Evolutionary conservation across 192 early-diverging fungal genomes (phyloP), one percentile per base, ranked within the genome.

Genomic region (Coemansia sp.): DNA sequence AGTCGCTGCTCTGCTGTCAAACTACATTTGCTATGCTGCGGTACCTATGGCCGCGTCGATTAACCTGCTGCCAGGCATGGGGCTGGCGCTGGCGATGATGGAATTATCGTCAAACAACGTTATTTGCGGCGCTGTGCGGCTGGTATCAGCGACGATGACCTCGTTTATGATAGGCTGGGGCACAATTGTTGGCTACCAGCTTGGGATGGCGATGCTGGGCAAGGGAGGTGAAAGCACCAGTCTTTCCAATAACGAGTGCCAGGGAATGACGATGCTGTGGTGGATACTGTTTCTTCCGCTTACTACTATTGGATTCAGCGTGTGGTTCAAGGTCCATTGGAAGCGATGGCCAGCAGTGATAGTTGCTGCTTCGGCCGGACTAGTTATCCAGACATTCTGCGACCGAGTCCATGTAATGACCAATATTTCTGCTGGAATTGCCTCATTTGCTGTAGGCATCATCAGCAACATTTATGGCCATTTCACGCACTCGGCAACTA

Each of bases 31-130:
- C 55, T 89, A 83, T 60, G 68, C 83, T 3, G 85, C 87, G 0
- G 86, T 87, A 0, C 61, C 84, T 0, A 68, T 89, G 23, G 80
- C 87, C 0, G 84, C 86, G 4, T 80, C 82, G 31, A 83, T 90
- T 10, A 77, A 85, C 54, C 50, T 86, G n/a, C 67, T 88, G 8
- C 85, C 87, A 16, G 94, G 94, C 5, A 74, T 93, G 38, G 69
- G 85, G 3, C 69, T 95, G 37, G 94, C 92, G 0, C 73, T 88
- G 58, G 68, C 88, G 12, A 88, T 96, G 69, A 86, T 92, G 75
- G 93, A 95, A 67, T 67, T 95, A 21, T 83, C 89, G 0, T 89
- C 91, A 1, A 84, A 89, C 48, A 96, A 96, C 64, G 76, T 93
- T 57, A 85, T 94, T 27, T 91, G 88, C 37, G 94, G 94, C 14